Base-by-base conservation (phyloP, 2,329 filamentous ascomycete species). In the Ustulina deusta region DNA sequence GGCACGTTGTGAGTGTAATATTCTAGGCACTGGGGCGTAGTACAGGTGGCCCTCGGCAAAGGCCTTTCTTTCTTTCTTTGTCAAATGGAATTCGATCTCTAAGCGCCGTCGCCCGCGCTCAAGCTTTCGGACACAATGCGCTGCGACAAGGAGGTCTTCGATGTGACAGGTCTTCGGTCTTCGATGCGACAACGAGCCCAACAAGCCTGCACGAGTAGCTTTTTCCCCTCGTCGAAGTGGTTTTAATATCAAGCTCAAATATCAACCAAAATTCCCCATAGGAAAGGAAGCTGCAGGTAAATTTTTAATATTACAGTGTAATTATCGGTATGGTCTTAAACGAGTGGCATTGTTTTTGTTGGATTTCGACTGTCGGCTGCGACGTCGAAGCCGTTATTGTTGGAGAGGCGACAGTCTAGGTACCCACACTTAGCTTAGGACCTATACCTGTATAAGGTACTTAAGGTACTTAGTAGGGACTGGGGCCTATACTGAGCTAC, bases 371-470 rank as follows among this genome's bases (percentile, higher is more conserved):
- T 63, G 61, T 63, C 9, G 42, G 42, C 40, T 44, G 46, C 58
- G 27, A 62, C 46, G 20, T 40, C 42, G 62, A 61, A 59, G 48
- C 38, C 46, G 40, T 42, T 69, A 59, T 63, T 49, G 73, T 75
- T 71, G 72, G 73, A 75, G 62, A 67, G 70, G 66, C 64, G 69
- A 75, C 69, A 58, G 64, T 11, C 22, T 7, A 25, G 15, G 36
- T 11, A n/a, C 25, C 25, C 13, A 56, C 32, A 25, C 3, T 22
- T 52, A n/a, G 27, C 51, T 55, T 7, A 9, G n/a, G 49, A n/a
- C n/a, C n/a, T n/a, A n/a, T 6, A 27, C 22, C 46, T 29, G 27
- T 15, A 11, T 4, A 38, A 38, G 36, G 36, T 11, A 38, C 10
- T 15, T 38, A 38, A 17, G 3, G 29, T 32, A 7, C 29, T 32